These are phyloP conservation scores for Lachancea fermentati DNA, from an alignment of 805 yeast genomes.

Conservation along the genomic window DNA sequence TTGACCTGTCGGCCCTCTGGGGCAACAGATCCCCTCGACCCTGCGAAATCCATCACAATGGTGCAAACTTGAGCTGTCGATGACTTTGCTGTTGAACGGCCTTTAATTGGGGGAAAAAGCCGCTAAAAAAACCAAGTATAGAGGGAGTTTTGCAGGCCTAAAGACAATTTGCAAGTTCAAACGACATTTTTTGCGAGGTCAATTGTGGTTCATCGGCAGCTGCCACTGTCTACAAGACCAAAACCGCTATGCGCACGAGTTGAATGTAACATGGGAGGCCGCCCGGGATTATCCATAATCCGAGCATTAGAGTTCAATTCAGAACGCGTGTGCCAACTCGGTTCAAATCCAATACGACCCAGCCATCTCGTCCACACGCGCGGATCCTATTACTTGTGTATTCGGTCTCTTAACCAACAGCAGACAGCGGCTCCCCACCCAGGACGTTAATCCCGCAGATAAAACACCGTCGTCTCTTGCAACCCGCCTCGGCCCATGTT, in stretches of 20 bases:
- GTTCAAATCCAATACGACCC: not conserved
- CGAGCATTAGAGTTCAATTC: not conserved
- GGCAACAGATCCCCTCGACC: constrained; percentile 4
- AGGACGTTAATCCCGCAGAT: not conserved
- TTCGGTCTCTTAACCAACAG: not conserved
- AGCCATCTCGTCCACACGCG: not conserved
- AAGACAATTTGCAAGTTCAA: too few relatives aligned
- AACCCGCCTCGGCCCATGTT: not conserved
- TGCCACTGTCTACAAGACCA: not conserved
- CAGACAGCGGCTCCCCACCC: not conserved
- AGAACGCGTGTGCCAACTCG: not conserved
- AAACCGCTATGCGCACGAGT: not conserved
- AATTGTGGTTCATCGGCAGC: not conserved
- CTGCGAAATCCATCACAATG: not conserved
- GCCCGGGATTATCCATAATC: not conserved
- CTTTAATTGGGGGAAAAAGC: constrained; percentile 4
- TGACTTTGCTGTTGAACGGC: constrained; percentile 2
- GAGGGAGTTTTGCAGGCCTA: not conserved
- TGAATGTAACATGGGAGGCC: not conserved
- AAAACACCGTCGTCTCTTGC: not conserved
- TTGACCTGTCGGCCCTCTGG: constrained; percentile 4
- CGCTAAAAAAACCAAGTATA: constrained; percentile 5
- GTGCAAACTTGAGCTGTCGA: not conserved
- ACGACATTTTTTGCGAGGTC: not conserved
- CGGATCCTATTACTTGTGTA: not conserved